phyloP scores from a whole-genome alignment of 2,329 filamentous ascomycete genomes.

The Cladophialophora immunda region DNA sequence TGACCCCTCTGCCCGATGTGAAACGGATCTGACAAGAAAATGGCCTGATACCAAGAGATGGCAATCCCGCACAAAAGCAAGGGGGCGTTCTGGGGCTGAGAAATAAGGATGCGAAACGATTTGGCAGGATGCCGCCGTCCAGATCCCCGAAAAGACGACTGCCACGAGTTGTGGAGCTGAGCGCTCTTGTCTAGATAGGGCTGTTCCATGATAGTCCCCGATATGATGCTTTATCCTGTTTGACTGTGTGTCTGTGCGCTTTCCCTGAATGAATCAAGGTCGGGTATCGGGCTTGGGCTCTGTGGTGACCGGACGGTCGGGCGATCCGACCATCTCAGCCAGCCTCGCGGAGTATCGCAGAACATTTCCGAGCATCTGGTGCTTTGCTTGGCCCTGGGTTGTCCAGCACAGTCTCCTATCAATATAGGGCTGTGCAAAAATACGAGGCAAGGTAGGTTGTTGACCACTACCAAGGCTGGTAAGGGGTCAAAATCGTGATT shows the following conservation, averaged over 20 bases:
- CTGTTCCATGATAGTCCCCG: slow-evolving; percentile 15
- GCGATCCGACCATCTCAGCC: background rate
- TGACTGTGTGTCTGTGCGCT: background rate
- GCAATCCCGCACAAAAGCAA: background rate
- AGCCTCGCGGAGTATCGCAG: slow-evolving; percentile 6
- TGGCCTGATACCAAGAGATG: slow-evolving; percentile 4
- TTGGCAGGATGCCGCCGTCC: slow-evolving; percentile 5
- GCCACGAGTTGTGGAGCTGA: slow-evolving; percentile 13
- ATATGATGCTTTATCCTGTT: slow-evolving; percentile 8
- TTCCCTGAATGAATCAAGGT: background rate
- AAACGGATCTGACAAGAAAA: slow-evolving; percentile 1
- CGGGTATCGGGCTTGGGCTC: background rate
- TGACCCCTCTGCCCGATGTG: slow-evolving; percentile 1
- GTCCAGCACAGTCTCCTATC: background rate
- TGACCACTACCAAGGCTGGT: background rate
- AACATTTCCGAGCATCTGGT: slow-evolving; percentile 2
- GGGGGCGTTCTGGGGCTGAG: background rate
- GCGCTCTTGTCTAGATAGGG: background rate
- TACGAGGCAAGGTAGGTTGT: background rate
- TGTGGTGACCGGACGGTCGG: background rate
- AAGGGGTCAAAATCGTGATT: background rate
- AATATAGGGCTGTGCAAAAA: background rate
- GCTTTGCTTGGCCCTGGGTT: background rate
- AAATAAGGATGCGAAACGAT: background rate
- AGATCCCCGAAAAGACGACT: slow-evolving; percentile 17